Evolutionary conservation across 331 rosid species (phyloP).

Genomic region (Rosa hybrid): DNA sequence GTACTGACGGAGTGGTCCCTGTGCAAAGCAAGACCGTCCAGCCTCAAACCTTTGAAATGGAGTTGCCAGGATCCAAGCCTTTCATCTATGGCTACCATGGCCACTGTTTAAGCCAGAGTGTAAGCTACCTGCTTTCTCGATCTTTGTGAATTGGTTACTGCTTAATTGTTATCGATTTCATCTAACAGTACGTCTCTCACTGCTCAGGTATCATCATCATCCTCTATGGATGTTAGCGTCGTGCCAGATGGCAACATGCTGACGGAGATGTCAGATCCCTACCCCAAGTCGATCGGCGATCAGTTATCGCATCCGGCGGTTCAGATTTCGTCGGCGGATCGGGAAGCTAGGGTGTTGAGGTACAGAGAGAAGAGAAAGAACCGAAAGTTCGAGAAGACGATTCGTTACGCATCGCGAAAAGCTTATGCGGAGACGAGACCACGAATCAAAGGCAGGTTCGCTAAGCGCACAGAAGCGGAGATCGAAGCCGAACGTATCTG

Average conservation of each 20-base stretch:
- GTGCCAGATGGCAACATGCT: constrained; percentile 69
- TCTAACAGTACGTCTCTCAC: not conserved
- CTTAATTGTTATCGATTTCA: not conserved
- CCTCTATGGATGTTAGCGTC: constrained; percentile 77
- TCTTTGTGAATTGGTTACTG: too few species aligned
- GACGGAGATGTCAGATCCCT: constrained; percentile 53
- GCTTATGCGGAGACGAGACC: constrained; percentile 97
- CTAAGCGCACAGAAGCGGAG: constrained; percentile 61
- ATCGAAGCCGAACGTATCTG: constrained; percentile 48
- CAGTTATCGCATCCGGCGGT: constrained; percentile 40
- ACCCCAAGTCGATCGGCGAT: constrained; percentile 31
- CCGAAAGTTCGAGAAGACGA: constrained; percentile 93
- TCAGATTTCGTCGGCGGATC: constrained; percentile 69
- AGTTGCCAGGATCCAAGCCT: constrained; percentile 50
- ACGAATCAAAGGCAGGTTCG: constrained; percentile 92
- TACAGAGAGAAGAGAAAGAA: constrained; percentile 98
- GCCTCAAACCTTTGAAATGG: constrained; percentile 43
- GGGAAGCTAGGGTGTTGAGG: constrained; percentile 94
- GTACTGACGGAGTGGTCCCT: constrained; percentile 81
- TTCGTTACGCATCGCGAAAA: constrained; percentile 89
- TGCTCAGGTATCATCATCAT: constrained; percentile 76
- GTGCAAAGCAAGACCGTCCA: constrained; percentile 45
- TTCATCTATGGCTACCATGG: constrained; percentile 49
- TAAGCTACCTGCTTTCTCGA: constrained; percentile 25
- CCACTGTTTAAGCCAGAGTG: constrained; percentile 73